Base-by-base conservation (phyloP, 1,284 basidiomycete genomes). In the Irpex sp. region DNA sequence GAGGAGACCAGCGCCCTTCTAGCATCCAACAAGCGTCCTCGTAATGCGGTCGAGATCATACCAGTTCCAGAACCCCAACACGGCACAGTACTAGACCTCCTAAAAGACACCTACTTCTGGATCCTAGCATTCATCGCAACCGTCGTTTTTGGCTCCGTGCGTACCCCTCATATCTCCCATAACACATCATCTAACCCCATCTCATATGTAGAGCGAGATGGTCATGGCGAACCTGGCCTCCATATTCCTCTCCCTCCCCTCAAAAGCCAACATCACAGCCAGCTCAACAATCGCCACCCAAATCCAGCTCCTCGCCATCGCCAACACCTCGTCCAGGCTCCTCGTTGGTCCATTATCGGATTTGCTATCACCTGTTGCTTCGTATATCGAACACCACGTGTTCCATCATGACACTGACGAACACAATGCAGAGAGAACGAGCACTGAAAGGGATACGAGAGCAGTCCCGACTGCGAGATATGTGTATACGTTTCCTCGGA, bases 141-240 rank as follows among this genome's bases (percentile, higher is more conserved):
- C 2, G 69, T 85, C 19, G 76, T 80, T n/a, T 77, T 88, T 33
- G 89, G 89, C 51, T 78, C 82, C 36, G 88, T 90, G 66, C 75
- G 87, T 78, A 23, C 56, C 55, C 45, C 57, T 42, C 18, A 61
- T 53, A 60, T 47, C 45, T 55, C 8, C 6, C 6, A 37, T 5
- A n/a, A n/a, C n/a, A n/a, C n/a, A n/a, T n/a, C n/a, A n/a, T n/a
- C n/a, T n/a, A n/a, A n/a, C n/a, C n/a, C n/a, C n/a, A n/a, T n/a
- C n/a, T n/a, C n/a, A n/a, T n/a, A n/a, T n/a, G n/a, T n/a, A n/a
- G n/a, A n/a, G n/a, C 56, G 90, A 92, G 73, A 92, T 91, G 90
- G 79, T 92, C 21, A 85, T 91, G 36, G 85, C 88, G 9, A 92
- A 90, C 67, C 84, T 92, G 55, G 90, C 88, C 33, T 83, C 87